Percentiles rank a stretch among this genome's conserved stretches.
Conservation (phyloP, 1,284 basidiomycete genomes). For the Ustilago hordei region DNA sequence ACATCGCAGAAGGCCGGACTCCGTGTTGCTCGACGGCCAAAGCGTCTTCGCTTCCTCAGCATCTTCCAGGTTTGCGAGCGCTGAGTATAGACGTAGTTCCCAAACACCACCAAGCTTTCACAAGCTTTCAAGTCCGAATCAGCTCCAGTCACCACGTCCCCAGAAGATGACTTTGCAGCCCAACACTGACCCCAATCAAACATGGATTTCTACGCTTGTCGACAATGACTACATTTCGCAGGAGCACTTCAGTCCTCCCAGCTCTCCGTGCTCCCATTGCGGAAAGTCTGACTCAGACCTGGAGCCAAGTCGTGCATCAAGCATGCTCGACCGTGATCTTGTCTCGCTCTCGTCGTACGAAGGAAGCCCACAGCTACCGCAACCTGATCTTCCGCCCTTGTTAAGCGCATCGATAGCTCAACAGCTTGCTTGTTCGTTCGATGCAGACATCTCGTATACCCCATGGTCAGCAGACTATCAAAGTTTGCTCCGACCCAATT, state of each 20-base stretch:
- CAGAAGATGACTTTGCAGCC: background rate
- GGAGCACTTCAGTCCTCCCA: background rate
- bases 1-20: background rate
- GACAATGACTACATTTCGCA: slow-evolving; percentile 21
- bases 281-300: slow-evolving; percentile 3
- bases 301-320: slow-evolving; percentile 31
- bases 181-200: background rate
- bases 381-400: slow-evolving; percentile 2
- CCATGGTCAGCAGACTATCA: background rate
- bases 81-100: background rate
- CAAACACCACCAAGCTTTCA: background rate
- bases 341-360: background rate
- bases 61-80: slow-evolving; percentile 3
- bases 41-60: slow-evolving; percentile 3
- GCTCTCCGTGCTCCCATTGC: background rate
- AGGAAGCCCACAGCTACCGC: background rate
- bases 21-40: background rate
- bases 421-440: background rate
- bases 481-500: background rate
- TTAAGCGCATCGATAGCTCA: slow-evolving; percentile 5
- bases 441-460: background rate
- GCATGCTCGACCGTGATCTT: slow-evolving; percentile 23
- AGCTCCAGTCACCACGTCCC: background rate
- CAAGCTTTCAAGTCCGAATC: background rate
- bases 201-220: slow-evolving; percentile 20